Conservation (phyloP, 2,329 filamentous ascomycete genomes). For the Parafenestella ontariensis region DNA sequence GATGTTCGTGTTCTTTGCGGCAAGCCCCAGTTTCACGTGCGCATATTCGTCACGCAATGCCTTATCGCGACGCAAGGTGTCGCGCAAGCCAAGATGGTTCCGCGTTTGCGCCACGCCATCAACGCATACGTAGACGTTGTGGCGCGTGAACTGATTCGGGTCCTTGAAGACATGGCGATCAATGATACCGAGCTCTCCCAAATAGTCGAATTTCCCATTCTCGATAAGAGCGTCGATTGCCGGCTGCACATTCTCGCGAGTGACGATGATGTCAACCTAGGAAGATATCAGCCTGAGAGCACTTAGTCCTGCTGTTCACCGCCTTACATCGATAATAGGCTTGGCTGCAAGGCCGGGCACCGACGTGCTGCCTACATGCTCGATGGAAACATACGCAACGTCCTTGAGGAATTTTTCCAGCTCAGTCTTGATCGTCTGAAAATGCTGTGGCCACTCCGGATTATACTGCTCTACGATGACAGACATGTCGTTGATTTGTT, state of each 20-base stretch:
- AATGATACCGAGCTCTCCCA: constrained; percentile 46
- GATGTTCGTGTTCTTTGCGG: constrained; percentile 24
- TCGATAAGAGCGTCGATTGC: constrained; percentile 40
- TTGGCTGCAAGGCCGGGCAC: constrained; percentile 45
- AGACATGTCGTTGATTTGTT: constrained; percentile 22
- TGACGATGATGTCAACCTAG: constrained; percentile 45
- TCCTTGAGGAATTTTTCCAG: constrained; percentile 23
- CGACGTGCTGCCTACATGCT: constrained; percentile 50
- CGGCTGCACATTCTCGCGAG: constrained; percentile 28
- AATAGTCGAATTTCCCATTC: constrained; percentile 42
- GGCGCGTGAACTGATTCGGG: constrained; percentile 30
- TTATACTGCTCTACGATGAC: constrained; percentile 37
- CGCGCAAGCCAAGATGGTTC: constrained; percentile 51
- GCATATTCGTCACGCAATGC: constrained; percentile 42
- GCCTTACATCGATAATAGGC: constrained; percentile 49
- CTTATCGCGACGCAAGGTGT: constrained; percentile 39
- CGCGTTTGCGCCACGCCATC: constrained; percentile 42
- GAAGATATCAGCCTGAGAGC: no score
- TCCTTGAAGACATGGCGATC: constrained; percentile 47
- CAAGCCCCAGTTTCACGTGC: constrained; percentile 28
- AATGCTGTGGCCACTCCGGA: constrained; percentile 37
- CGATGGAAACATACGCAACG: constrained; percentile 32
- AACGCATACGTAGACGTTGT: constrained; percentile 50
- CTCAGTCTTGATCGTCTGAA: constrained; percentile 23
- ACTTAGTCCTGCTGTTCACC: no score